These are phyloP conservation scores for Aspergillus puulaauensis DNA, from an alignment of 2,329 filamentous ascomycete species.

Conservation along the genomic window DNA sequence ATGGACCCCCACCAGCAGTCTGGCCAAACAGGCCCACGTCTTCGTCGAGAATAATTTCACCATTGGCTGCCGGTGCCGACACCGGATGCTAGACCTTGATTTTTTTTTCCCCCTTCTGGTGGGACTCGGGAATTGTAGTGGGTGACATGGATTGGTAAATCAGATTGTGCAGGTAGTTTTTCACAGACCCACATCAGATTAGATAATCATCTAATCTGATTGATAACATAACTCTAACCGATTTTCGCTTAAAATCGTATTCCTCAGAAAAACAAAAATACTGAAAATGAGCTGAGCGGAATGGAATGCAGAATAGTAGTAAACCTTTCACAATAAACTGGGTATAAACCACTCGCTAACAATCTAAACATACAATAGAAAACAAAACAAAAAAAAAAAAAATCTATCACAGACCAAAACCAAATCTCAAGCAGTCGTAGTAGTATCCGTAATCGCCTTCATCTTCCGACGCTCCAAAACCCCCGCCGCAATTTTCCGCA, in stretches of 20 bases:
- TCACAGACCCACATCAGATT: slow-evolving; percentile 24
- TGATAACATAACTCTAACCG: slow-evolving; percentile 7
- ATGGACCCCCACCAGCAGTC: neutral
- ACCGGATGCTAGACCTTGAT: neutral
- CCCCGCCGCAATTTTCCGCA: slow-evolving; percentile 50
- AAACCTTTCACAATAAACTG: neutral
- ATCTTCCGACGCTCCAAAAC: slow-evolving; percentile 36
- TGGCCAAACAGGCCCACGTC: neutral
- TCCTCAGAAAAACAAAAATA: no score
- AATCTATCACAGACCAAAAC: neutral
- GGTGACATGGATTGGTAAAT: neutral
- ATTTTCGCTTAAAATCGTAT: neutral
- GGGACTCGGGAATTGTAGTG: neutral
- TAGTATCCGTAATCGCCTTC: neutral
- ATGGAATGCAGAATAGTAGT: neutral
- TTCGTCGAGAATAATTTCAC: neutral
- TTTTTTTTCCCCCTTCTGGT: neutral
- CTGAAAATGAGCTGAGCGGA: no score
- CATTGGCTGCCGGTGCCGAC: slow-evolving; percentile 4
- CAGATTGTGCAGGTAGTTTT: neutral
- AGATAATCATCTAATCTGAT: slow-evolving; percentile 34
- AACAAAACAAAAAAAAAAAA: neutral
- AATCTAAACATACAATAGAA: neutral
- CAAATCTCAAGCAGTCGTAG: no score
- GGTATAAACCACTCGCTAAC: neutral